A percentile compares a stretch with the other conserved stretches of the same genome.
These are phyloP conservation scores for Austroboletus olivaceoglutinosus DNA, from an alignment of 1,284 basidiomycete species.

Conservation along the genomic window DNA sequence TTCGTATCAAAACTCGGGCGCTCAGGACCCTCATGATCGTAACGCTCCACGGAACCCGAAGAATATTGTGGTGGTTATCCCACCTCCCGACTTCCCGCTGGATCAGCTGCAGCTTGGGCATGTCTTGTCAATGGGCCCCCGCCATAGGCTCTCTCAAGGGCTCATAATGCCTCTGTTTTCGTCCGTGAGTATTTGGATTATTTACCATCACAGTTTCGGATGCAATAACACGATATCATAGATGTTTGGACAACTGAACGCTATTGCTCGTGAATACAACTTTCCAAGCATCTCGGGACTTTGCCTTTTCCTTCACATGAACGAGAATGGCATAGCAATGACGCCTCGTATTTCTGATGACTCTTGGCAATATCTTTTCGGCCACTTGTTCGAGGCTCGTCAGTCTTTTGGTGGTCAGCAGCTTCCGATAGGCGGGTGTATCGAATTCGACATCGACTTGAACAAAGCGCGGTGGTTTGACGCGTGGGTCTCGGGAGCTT, in stretches of 20 bases:
- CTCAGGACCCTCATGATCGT: conserved; percentile 51
- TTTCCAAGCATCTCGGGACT: conserved; percentile 73
- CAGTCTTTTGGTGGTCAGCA: conserved; percentile 37
- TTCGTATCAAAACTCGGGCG: conserved; percentile 53
- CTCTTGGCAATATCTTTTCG: conserved; percentile 71
- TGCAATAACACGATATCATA: conserved; percentile 28
- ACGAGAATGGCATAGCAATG: conserved; percentile 51
- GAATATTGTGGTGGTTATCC: conserved; percentile 66
- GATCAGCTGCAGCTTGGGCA: conserved; percentile 62
- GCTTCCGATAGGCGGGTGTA: conserved; percentile 61
- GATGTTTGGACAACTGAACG: conserved; percentile 72
- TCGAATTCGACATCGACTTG: conserved; percentile 78
- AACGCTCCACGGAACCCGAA: conserved; percentile 45
- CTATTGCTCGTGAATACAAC: conserved; percentile 76
- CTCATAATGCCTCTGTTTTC: conserved; percentile 73
- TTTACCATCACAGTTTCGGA: neutral
- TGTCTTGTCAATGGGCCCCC: conserved; percentile 58
- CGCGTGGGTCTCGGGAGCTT: conserved; percentile 57
- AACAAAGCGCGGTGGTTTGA: conserved; percentile 71
- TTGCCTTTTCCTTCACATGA: conserved; percentile 68
- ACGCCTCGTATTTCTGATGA: conserved; percentile 76
- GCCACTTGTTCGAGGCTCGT: conserved; percentile 55
- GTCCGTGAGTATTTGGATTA: conserved; percentile 49
- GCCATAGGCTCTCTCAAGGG: conserved; percentile 61
- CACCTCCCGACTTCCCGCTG: conserved; percentile 56